A percentile compares a stretch with the other conserved stretches of the same genome.
These are phyloP conservation scores for Pterula multifida DNA, from an alignment of 1,284 basidiomycete species.

Conservation along the genomic window DNA sequence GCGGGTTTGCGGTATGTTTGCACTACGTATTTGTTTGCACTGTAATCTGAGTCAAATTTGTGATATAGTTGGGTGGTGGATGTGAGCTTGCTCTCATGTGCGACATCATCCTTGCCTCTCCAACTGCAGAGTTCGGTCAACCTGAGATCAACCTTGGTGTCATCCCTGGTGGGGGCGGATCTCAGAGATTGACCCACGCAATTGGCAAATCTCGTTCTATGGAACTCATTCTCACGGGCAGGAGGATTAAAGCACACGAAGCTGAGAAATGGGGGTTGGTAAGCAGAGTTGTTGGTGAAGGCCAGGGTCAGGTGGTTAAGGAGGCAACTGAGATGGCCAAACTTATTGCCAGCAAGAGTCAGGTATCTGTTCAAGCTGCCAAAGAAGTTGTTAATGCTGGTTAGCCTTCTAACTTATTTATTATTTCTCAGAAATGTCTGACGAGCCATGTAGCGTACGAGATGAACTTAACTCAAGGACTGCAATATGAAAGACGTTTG, in stretches of 20 bases:
- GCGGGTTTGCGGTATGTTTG: constrained; percentile 78
- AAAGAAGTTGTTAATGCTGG: constrained; percentile 95
- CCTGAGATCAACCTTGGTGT: constrained; percentile 97
- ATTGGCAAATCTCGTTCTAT: constrained; percentile 93
- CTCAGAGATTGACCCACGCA: constrained; percentile 74
- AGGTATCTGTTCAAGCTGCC: constrained; percentile 78
- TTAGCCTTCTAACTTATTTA: constrained; percentile 16
- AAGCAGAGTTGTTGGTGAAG: constrained; percentile 69
- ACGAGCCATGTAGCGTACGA: constrained; percentile 54
- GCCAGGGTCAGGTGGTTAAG: constrained; percentile 70
- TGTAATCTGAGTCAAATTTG: no score
- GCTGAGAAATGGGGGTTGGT: constrained; percentile 83
- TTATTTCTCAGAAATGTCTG: background rate
- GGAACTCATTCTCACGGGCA: constrained; percentile 90
- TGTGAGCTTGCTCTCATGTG: constrained; percentile 96
- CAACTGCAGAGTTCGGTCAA: constrained; percentile 89
- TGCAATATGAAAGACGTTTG: constrained; percentile 79
- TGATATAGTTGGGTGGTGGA: constrained; percentile 86
- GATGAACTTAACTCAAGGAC: constrained; percentile 70
- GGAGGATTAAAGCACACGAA: constrained; percentile 70
- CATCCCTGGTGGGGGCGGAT: constrained; percentile 85
- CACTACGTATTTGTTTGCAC: no score
- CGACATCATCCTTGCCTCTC: constrained; percentile 94
- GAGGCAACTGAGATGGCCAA: constrained; percentile 82
- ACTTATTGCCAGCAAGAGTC: constrained; percentile 76